These are phyloP conservation scores for Blastomyces emzantsi DNA, from an alignment of 2,329 filamentous ascomycete species.

Conservation along the genomic window DNA sequence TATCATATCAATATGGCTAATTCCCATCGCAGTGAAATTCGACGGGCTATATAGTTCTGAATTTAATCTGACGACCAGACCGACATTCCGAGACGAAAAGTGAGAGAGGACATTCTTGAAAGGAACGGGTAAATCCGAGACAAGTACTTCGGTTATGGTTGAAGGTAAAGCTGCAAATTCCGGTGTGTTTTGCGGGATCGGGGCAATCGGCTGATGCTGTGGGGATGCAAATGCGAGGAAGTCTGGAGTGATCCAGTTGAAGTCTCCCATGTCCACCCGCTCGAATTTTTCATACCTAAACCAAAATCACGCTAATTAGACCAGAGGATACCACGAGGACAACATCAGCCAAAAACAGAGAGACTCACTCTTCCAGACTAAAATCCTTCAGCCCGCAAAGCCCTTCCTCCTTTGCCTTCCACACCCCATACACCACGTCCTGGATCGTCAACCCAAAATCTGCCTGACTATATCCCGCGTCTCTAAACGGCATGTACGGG, in stretches of 20 bases:
- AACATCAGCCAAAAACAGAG: neutral
- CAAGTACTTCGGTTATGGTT: conserved; percentile 62
- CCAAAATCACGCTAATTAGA: conserved; percentile 9
- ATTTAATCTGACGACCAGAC: conserved; percentile 89
- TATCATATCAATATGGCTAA: conserved; percentile 97
- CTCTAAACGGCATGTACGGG: conserved; percentile 96
- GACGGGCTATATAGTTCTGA: conserved; percentile 91
- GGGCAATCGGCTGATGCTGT: conserved; percentile 66
- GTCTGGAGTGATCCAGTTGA: conserved; percentile 96
- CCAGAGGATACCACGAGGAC: neutral
- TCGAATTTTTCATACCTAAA: conserved; percentile 80
- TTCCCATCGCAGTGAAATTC: conserved; percentile 93
- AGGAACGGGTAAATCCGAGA: conserved; percentile 63
- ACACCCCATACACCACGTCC: conserved; percentile 95
- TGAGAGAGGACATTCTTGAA: conserved; percentile 96
- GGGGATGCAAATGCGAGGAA: conserved; percentile 97
- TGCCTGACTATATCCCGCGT: conserved; percentile 96
- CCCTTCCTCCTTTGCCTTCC: conserved; percentile 95
- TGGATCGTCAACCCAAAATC: conserved; percentile 95
- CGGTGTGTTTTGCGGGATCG: conserved; percentile 63
- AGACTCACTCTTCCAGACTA: conserved; percentile 70
- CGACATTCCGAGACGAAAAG: conserved; percentile 80
- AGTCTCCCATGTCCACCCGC: conserved; percentile 94
- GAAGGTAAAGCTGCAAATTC: conserved; percentile 66
- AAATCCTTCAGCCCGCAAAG: conserved; percentile 90